Evolutionary conservation across 352 stramenopile genomes (phyloP), one percentile per base, ranked within the genome.

Genomic region (Phytophthora chlamydospora): DNA sequence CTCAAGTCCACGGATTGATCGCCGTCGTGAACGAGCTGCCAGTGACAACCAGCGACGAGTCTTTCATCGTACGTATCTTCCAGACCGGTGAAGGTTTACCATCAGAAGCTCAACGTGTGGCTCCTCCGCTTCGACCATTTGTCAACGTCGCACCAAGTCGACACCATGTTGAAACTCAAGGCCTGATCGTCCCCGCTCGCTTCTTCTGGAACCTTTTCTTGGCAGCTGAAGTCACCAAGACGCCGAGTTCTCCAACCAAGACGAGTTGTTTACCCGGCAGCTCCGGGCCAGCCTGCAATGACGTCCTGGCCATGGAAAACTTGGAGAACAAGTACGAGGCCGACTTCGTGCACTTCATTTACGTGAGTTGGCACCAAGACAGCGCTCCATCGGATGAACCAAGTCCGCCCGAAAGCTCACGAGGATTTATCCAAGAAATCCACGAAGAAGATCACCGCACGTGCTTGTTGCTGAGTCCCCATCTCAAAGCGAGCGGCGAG

Each of bases 201-300:
- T 48, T 89, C 2, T 88, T 89, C 45, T 85, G 75, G 71, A 90
- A 88, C 59, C 71, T 88, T 11, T 80, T 76, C 48, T 7, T 90
- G 12, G 62, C 48, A 19, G 61, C 47, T 50, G n/a, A 65, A 31
- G 38, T 68, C 24, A 34, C 36, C 2, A 35, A 19, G 14, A 46
- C 7, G 1, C 24, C 34, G 9, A 42, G 41, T 1, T n/a, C 34
- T 19, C 21, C 24, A 52, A 34, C 11, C 8, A 33, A 69, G 12
- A 48, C 32, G 46, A 61, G 46, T 16, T 64, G 58, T 24, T 3
- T 66, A 14, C 46, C 51, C 2, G 38, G 12, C 16, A 33, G 64
- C 16, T 21, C 38, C 5, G 42, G 31, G 14, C 70, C 73, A 34
- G 54, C 53, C 9, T 44, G 44, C 36, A 65, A 67, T n/a, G 59